Evolutionary conservation across 2,329 filamentous ascomycete species (phyloP).

Genomic region (Fusarium brevicatenulatum): DNA sequence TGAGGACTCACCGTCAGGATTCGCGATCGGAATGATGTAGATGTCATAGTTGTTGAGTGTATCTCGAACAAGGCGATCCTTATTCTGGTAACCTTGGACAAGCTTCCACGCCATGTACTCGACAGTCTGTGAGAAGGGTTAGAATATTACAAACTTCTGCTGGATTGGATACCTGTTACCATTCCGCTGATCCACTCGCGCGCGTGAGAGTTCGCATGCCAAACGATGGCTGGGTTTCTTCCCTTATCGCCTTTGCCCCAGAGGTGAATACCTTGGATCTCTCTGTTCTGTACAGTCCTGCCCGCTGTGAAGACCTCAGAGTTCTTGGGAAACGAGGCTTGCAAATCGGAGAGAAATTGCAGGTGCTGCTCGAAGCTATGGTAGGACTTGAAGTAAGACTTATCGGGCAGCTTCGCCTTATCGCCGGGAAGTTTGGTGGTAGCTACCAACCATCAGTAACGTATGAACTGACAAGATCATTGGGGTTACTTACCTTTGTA

Average conservation of each 20-base stretch:
- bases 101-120: constrained; percentile 39
- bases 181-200: constrained; percentile 69
- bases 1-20: constrained; percentile 63
- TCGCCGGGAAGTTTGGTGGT: not conserved
- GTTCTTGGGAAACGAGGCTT: constrained; percentile 54
- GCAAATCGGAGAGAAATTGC: constrained; percentile 58
- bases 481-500: constrained; percentile 7
- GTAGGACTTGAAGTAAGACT: constrained; percentile 63
- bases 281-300: constrained; percentile 56
- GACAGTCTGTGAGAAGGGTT: constrained; percentile 14
- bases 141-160: accelerated
- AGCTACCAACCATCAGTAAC: not conserved
- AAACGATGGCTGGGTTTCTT: constrained; percentile 62
- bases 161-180: constrained; percentile 41
- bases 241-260: constrained; percentile 59
- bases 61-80: constrained; percentile 8
- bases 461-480: accelerated
- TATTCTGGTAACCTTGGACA: constrained; percentile 34
- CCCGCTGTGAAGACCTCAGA: constrained; percentile 62
- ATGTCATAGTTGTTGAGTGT: constrained; percentile 71
- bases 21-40: constrained; percentile 71
- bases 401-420: constrained; percentile 7
- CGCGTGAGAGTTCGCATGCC: constrained; percentile 68
- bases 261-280: constrained; percentile 70
- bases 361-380: constrained; percentile 63